phyloP scores from a whole-genome alignment of 495 filamentous ascomycete genomes.

The Achaetomiella virescens region DNA sequence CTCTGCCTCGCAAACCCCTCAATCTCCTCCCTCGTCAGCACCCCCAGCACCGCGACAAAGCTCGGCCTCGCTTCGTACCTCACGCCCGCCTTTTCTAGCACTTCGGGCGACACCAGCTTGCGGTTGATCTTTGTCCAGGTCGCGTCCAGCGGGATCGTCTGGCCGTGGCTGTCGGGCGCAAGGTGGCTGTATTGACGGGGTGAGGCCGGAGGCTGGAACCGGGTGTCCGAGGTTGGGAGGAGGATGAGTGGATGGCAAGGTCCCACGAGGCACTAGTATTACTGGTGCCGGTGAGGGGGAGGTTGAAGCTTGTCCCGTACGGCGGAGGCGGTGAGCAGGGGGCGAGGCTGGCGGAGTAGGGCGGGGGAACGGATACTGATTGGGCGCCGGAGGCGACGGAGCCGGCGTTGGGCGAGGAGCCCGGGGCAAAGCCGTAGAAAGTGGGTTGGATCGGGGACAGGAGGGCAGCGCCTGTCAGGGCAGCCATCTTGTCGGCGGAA shows the following conservation, averaged over 20 bases:
- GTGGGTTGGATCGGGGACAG: constrained; percentile 19
- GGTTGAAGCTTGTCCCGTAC: constrained; percentile 24
- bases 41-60: constrained; percentile 62
- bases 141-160: constrained; percentile 58
- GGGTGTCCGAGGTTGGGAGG: constrained; percentile 9
- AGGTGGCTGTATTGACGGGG: constrained; percentile 25
- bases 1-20: constrained; percentile 52
- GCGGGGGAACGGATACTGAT: constrained; percentile 20
- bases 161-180: constrained; percentile 47
- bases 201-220: background rate
- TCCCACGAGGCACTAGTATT: no score
- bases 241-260: constrained; percentile 9
- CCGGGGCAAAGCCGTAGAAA: constrained; percentile 25
- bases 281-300: background rate
- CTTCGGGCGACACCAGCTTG: constrained; percentile 58
- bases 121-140: constrained; percentile 68
- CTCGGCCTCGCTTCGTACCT: constrained; percentile 63
- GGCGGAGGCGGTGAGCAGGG: constrained; percentile 22
- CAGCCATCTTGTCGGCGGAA: constrained; percentile 23
- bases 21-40: constrained; percentile 55
- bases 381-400: constrained; percentile 18
- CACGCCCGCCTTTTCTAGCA: constrained; percentile 55
- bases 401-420: constrained; percentile 25
- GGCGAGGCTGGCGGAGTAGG: constrained; percentile 17
- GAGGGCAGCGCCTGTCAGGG: constrained; percentile 29